phyloP scores from a whole-genome alignment of 108 stramenopile species.

The Discostella stelligeroides region DNA sequence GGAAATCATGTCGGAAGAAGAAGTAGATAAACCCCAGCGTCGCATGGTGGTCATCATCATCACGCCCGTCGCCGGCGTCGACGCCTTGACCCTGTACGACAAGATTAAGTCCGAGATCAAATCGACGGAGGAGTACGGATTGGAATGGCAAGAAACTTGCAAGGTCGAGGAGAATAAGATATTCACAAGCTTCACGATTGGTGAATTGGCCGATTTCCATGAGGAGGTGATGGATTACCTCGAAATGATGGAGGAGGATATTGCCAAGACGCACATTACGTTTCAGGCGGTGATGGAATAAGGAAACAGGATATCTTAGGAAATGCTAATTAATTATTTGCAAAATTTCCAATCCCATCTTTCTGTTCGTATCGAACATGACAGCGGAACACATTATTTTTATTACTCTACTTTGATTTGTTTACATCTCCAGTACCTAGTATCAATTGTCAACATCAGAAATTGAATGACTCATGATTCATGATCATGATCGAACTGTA shows the following conservation, averaged over 20 bases:
- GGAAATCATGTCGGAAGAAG: conserved; percentile 26
- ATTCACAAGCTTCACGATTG: conserved; percentile 29
- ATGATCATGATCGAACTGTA: too few species aligned
- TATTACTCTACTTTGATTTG: too few species aligned
- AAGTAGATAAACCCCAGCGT: conserved; percentile 27
- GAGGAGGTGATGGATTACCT: conserved; percentile 41
- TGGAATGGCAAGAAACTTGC: conserved; percentile 36
- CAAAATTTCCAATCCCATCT: too few species aligned
- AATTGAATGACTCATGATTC: too few species aligned
- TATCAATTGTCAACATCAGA: too few species aligned
- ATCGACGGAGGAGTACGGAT: conserved; percentile 22
- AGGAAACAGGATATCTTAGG: background rate
- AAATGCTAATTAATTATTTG: too few species aligned
- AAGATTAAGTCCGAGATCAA: conserved; percentile 36
- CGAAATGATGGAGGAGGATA: conserved; percentile 49
- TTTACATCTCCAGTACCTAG: too few species aligned
- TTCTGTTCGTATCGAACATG: too few species aligned
- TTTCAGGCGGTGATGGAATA: conserved; percentile 43
- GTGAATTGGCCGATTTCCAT: conserved; percentile 25
- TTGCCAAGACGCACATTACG: conserved; percentile 24
- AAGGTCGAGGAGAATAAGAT: conserved; percentile 30
- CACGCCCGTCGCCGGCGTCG: conserved; percentile 27
- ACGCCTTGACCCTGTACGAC: conserved; percentile 21
- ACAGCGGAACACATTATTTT: too few species aligned
- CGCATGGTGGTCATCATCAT: conserved; percentile 41